A percentile compares a stretch with the other conserved stretches of the same genome.
Conservation (phyloP, 345 rosid species). For the Lagerstroemia speciosa region DNA sequence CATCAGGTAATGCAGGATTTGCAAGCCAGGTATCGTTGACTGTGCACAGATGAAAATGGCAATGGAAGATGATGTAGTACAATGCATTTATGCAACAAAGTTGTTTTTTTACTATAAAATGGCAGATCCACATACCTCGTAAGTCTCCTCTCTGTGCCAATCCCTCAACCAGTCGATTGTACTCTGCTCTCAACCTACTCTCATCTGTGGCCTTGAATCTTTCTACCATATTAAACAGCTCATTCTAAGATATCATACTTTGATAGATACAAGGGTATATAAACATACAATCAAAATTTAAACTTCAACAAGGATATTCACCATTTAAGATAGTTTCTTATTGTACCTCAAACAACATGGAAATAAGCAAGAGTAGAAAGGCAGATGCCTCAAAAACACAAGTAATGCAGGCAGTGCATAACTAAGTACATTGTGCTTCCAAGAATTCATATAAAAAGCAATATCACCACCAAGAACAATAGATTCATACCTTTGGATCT, state of each 20-base stretch:
- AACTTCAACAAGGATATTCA: not conserved
- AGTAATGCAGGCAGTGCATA: not conserved
- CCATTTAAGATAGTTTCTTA: not conserved
- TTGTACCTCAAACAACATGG: not conserved
- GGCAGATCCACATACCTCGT: conserved; percentile 38
- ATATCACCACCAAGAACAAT: not conserved
- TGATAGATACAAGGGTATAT: not conserved
- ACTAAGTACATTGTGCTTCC: not conserved
- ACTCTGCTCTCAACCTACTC: conserved; percentile 85
- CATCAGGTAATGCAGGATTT: conserved; percentile 97
- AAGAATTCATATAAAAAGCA: not conserved
- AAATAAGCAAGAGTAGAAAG: not conserved
- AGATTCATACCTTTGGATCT: conserved; percentile 65
- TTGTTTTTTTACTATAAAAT: not conserved
- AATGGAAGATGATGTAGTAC: not conserved
- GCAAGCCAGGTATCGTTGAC: conserved; percentile 86
- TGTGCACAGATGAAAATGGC: conserved; percentile 15
- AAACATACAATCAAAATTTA: not conserved
- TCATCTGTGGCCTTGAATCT: conserved; percentile 99
- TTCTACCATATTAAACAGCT: conserved; percentile 70
- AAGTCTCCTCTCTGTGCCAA: conserved; percentile 87
- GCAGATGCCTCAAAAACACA: not conserved
- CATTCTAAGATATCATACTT: conserved; percentile 6
- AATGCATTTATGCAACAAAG: not conserved
- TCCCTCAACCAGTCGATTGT: conserved; percentile 87